Base-by-base conservation (phyloP, 164 flowering plant species). In the Nymphaea colorata region DNA sequence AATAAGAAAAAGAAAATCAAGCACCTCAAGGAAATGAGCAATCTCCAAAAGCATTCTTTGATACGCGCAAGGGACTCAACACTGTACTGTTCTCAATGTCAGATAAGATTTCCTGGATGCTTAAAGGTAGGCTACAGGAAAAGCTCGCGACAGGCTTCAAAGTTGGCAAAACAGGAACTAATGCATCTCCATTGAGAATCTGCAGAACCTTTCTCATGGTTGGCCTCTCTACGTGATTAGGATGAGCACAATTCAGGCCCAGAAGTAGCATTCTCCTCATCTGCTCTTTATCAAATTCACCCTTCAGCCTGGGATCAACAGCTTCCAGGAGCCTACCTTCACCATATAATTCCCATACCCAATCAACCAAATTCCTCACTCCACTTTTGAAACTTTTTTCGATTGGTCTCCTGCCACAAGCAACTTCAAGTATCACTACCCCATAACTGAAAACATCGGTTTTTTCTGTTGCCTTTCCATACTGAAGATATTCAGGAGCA, bases 401-500 rank as follows among this genome's bases (percentile, higher is more conserved):
- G 18, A 89, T 87, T 1, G 97, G 96, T 78, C 96, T 85, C 76
- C 85, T 82, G 18, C 98, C 98, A 78, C 98, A 89, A 25, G 96
- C 90, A 76, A 93, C 80, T 76, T 93, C 98, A 59, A 93, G 92
- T 8, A 89, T 67, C 4, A 89, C 98, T 61, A 93, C 89, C 2
- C 97, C 98, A 68, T 78, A 93, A 79, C 97, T 90, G 70, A 81
- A 93, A 43, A 84, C 91, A 73, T 93, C 97, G 2, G 94, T 93
- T 66, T 87, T 93, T 67, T 93, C 97, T 2, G 92, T 93, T 43
- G 98, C 98, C 73, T 80, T 89, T 5, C 97, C 98, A 67, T 80
- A 89, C 66, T 91, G 98, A 6, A 93, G 91, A 84, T 93, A 93
- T 76, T 93, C 96, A 2, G 97, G 97, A 8, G 98, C 97, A 3